A percentile compares a stretch with the other conserved stretches of the same genome.
Evolutionary conservation across 768 basidiomycete genomes (phyloP).

Genomic region (Russula olivacea): DNA sequence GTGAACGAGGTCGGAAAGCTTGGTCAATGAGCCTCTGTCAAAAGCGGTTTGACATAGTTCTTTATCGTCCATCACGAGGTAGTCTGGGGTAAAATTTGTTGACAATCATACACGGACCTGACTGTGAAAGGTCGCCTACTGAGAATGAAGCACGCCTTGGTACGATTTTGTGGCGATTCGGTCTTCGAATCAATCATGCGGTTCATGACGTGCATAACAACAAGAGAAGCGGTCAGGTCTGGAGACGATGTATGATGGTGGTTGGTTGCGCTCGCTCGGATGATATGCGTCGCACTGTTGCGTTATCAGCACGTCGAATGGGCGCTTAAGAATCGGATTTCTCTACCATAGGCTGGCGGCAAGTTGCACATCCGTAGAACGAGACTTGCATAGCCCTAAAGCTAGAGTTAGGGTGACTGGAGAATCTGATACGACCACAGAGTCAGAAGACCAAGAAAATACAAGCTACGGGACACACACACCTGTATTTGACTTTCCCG

Average conservation of each 20-base stretch:
- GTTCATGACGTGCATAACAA: constrained; percentile 67
- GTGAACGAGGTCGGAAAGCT: constrained; percentile 47
- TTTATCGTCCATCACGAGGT: constrained; percentile 66
- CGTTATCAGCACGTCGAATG: background rate
- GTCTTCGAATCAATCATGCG: constrained; percentile 45
- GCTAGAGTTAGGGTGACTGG: constrained; percentile 41
- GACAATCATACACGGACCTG: background rate
- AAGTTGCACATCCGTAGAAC: constrained; percentile 56
- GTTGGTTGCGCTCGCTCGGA: constrained; percentile 43
- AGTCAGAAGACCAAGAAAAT: background rate
- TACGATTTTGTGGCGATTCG: constrained; percentile 42
- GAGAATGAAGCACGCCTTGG: constrained; percentile 70
- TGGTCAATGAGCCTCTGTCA: constrained; percentile 60
- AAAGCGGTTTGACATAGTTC: constrained; percentile 60
- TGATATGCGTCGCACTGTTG: constrained; percentile 52
- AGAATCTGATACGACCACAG: constrained; percentile 3
- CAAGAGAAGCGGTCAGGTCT: constrained; percentile 46
- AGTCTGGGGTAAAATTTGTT: constrained; percentile 36
- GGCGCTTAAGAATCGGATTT: background rate
- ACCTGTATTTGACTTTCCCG: constrained; percentile 17
- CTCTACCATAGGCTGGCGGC: constrained; percentile 65
- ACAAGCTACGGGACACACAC: background rate
- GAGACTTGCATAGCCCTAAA: constrained; percentile 51
- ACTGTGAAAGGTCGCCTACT: constrained; percentile 40
- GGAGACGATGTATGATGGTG: constrained; percentile 30